phyloP scores from a whole-genome alignment of 371 early-diverging fungal species.

The Chytridium lagenaria region DNA sequence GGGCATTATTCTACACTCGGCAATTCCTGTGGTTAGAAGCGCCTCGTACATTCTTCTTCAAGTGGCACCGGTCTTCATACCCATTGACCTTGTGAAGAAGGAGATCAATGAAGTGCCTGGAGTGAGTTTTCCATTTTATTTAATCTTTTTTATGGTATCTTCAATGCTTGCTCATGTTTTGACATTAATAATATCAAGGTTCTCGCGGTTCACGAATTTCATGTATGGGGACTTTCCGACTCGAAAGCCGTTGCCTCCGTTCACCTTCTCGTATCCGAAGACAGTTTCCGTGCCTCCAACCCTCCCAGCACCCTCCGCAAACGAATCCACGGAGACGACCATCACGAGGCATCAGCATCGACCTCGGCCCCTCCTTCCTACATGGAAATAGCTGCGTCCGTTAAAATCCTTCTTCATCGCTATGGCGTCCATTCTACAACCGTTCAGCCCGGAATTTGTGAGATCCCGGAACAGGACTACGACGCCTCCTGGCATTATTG shows the following conservation, averaged over 20 bases:
- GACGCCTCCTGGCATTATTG: not conserved
- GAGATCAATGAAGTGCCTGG: conserved; percentile 55
- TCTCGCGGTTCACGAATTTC: conserved; percentile 86
- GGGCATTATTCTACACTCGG: conserved; percentile 67
- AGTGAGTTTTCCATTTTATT: conserved; percentile 22
- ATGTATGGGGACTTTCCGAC: conserved; percentile 92
- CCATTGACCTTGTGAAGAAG: conserved; percentile 68
- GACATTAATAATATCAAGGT: conserved; percentile 46
- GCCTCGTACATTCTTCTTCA: conserved; percentile 87
- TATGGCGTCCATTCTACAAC: conserved; percentile 85
- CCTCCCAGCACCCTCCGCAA: conserved; percentile 41
- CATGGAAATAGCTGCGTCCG: conserved; percentile 67
- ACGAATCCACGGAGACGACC: conserved; percentile 23
- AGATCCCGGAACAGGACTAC: not conserved
- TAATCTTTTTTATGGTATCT: not conserved
- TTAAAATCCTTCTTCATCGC: conserved; percentile 76
- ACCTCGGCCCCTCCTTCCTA: conserved; percentile 29
- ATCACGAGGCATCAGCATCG: conserved; percentile 13
- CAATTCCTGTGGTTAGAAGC: conserved; percentile 73
- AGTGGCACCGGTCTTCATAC: conserved; percentile 75
- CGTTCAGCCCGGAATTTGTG: conserved; percentile 89
- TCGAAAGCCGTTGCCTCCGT: conserved; percentile 83
- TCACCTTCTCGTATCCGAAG: conserved; percentile 73
- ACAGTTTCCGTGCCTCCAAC: not conserved
- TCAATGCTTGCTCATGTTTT: too few relatives aligned